Conservation (phyloP, 2,329 filamentous ascomycete species). For the Hymenoscyphus albidus region DNA sequence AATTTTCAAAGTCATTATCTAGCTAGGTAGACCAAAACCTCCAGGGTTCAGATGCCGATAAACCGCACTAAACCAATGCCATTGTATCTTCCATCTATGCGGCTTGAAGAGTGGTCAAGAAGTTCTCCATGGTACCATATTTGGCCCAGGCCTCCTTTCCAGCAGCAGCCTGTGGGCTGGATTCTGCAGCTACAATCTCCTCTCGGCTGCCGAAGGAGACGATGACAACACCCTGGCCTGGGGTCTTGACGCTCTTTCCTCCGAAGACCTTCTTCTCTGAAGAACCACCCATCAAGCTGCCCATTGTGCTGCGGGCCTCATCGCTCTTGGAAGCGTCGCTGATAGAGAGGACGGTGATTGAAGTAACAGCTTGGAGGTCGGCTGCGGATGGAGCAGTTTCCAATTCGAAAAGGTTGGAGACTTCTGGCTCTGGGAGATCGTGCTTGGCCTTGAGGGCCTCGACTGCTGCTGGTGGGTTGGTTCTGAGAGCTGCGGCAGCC, state of each 20-base stretch:
- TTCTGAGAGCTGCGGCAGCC: not conserved
- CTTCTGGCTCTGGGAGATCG: not conserved
- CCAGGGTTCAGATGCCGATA: not conserved
- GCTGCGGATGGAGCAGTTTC: not conserved
- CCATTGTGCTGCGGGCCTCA: not conserved
- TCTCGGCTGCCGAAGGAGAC: not conserved
- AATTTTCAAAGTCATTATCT: not conserved
- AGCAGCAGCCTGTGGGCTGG: not conserved
- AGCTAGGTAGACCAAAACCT: not conserved
- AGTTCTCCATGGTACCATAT: not conserved
- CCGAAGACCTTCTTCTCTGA: not conserved
- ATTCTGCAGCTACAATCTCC: not conserved
- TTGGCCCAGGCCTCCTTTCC: not conserved
- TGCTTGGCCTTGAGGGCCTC: not conserved
- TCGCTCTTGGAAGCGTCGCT: not conserved
- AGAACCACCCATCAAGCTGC: not conserved
- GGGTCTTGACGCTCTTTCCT: not conserved
- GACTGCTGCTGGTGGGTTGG: not conserved
- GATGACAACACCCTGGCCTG: not conserved
- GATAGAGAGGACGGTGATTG: not conserved
- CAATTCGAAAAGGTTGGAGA: not conserved
- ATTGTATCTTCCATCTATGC: not conserved
- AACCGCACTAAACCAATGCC: not conserved
- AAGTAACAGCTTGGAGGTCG: not conserved
- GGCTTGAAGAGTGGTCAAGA: not conserved